Conservation (phyloP, 2,329 filamentous ascomycete genomes). For the Triangularia verruculosa region DNA sequence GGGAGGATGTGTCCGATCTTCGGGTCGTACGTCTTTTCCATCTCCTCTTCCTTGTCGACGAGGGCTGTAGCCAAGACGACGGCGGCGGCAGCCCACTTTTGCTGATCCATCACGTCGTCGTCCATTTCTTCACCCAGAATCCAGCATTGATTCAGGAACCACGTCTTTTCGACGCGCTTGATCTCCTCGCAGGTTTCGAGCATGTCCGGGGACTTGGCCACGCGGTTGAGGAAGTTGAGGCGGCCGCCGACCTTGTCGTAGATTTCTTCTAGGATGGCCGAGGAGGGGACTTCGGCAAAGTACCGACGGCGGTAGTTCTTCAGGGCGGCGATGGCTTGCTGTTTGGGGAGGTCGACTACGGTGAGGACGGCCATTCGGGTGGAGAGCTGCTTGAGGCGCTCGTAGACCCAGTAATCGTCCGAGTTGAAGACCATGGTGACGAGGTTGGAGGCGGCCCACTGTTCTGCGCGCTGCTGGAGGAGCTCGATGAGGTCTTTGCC, state of each 20-base stretch:
- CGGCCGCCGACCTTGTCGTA: slow-evolving; percentile 87
- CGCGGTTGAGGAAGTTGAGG: slow-evolving; percentile 80
- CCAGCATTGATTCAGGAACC: slow-evolving; percentile 75
- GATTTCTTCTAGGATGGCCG: slow-evolving; percentile 65
- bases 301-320: slow-evolving; percentile 78
- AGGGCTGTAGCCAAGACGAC: slow-evolving; percentile 91
- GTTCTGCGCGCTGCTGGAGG: slow-evolving; percentile 90
- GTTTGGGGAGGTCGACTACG: slow-evolving; percentile 77
- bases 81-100: slow-evolving; percentile 90
- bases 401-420: slow-evolving; percentile 98
- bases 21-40: slow-evolving; percentile 64
- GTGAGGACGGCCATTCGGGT: slow-evolving; percentile 93
- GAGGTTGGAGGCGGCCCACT: slow-evolving; percentile 90
- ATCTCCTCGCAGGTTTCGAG: slow-evolving; percentile 67
- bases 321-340: slow-evolving; percentile 72
- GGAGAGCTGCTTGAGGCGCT: slow-evolving; percentile 85
- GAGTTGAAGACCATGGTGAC: slow-evolving; percentile 93
- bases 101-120: slow-evolving; percentile 65
- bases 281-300: slow-evolving; percentile 58
- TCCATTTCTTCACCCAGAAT: slow-evolving; percentile 70
- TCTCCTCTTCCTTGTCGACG: slow-evolving; percentile 73
- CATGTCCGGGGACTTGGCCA: slow-evolving; percentile 86
- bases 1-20: slow-evolving; percentile 73
- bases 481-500: slow-evolving; percentile 92
- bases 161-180: slow-evolving; percentile 67